Conservation (phyloP, 1,284 basidiomycete species). For the Farysia itapuensis region DNA sequence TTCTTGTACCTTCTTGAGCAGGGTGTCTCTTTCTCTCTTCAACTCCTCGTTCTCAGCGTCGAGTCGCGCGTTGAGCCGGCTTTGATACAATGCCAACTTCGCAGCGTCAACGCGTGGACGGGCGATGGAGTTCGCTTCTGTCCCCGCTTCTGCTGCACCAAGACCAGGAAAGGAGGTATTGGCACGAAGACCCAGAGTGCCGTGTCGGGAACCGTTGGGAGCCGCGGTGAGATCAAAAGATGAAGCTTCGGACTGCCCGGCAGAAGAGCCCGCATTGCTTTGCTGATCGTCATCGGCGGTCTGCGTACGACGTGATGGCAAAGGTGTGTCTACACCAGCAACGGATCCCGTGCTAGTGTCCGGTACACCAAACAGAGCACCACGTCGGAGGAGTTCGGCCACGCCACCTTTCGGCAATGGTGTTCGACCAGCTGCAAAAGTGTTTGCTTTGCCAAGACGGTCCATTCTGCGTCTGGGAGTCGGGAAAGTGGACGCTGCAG, state of each 20-base stretch:
- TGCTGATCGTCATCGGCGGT: slow-evolving; percentile 20
- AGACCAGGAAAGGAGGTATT: slow-evolving; percentile 39
- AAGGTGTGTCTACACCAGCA: slow-evolving; percentile 9
- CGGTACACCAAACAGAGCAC: slow-evolving; percentile 24
- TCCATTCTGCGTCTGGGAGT: slow-evolving; percentile 30
- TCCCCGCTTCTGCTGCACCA: slow-evolving; percentile 31
- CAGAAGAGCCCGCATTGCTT: slow-evolving; percentile 17
- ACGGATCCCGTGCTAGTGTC: slow-evolving; percentile 19
- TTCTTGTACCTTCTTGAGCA: slow-evolving; percentile 14
- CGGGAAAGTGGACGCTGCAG: slow-evolving; percentile 7
- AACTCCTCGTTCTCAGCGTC: slow-evolving; percentile 41
- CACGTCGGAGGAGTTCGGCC: slow-evolving; percentile 26
- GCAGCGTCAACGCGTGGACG: slow-evolving; percentile 31
- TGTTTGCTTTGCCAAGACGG: slow-evolving; percentile 35
- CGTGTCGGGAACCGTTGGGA: slow-evolving; percentile 22
- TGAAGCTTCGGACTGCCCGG: slow-evolving; percentile 25
- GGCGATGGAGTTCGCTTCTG: slow-evolving; percentile 30
- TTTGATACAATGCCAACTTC: slow-evolving; percentile 32
- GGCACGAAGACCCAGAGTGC: slow-evolving; percentile 26
- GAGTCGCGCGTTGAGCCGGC: slow-evolving; percentile 35
- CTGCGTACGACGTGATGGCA: slow-evolving; percentile 4
- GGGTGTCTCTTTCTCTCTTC: slow-evolving; percentile 26
- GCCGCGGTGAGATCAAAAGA: slow-evolving; percentile 30
- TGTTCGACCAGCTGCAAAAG: slow-evolving; percentile 30
- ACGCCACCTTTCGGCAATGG: slow-evolving; percentile 32